Conservation (phyloP, 371 early-diverging fungal genomes). For the Actinomucor elegans region DNA sequence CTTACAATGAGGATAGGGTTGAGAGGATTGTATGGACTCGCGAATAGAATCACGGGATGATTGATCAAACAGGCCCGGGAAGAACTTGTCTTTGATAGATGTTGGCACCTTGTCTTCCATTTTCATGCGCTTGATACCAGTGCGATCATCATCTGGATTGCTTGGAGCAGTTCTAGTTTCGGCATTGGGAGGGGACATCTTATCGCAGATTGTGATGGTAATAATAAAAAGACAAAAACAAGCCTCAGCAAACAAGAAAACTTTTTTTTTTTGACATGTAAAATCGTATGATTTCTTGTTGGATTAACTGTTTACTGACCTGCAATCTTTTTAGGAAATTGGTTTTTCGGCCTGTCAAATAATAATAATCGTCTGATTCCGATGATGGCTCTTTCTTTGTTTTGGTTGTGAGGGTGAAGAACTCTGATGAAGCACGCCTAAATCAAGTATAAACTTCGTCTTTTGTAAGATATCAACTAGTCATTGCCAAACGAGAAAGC, state of each 20-base stretch:
- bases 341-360: conserved; percentile 1
- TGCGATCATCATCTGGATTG: background rate
- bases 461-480: no score
- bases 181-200: conserved; percentile 5
- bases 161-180: background rate
- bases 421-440: no score
- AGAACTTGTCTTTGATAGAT: conserved; percentile 23
- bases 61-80: conserved; percentile 29
- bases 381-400: no score
- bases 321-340: background rate
- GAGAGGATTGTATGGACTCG: conserved; percentile 40
- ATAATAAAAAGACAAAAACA: background rate
- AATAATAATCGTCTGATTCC: no score
- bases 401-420: no score
- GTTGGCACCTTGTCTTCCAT: background rate
- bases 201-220: no score
- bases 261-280: background rate
- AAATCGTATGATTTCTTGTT: conserved; percentile 1
- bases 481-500: no score
- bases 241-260: background rate
- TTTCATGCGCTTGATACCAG: conserved; percentile 18
- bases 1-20: conserved; percentile 67
- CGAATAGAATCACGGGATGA: conserved; percentile 22
- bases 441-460: no score
- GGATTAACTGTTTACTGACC: background rate